Conservation (phyloP, 2,329 filamentous ascomycete genomes). For the Penicillium sp. region DNA sequence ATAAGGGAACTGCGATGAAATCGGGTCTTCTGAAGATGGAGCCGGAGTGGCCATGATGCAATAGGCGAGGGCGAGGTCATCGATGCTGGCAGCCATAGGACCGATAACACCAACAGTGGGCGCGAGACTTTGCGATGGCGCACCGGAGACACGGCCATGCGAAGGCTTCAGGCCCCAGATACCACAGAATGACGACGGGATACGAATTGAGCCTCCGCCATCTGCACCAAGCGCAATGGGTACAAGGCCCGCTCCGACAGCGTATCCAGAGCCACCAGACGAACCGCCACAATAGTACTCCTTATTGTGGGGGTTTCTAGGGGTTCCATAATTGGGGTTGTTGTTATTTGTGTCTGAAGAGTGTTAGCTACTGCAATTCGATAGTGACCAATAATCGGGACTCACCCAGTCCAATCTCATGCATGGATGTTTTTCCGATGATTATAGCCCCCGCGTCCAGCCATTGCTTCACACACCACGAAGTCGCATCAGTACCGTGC, state of each 20-base stretch:
- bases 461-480: slow-evolving; percentile 69
- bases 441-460: slow-evolving; percentile 72
- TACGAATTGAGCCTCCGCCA: slow-evolving; percentile 71
- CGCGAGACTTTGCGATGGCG: slow-evolving; percentile 58
- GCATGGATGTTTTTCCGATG: slow-evolving; percentile 75
- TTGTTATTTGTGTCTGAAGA: slow-evolving; percentile 71
- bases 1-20: slow-evolving; percentile 60
- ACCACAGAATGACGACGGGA: slow-evolving; percentile 73
- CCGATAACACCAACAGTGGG: slow-evolving; percentile 66
- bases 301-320: slow-evolving; percentile 72
- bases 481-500: slow-evolving; percentile 52
- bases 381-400: neutral
- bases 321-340: slow-evolving; percentile 71
- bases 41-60: slow-evolving; percentile 73
- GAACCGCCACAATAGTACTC: slow-evolving; percentile 78
- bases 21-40: slow-evolving; percentile 51
- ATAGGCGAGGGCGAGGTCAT: slow-evolving; percentile 80
- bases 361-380: neutral
- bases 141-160: slow-evolving; percentile 64
- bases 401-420: slow-evolving; percentile 69
- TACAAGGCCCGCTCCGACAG: slow-evolving; percentile 66
- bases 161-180: slow-evolving; percentile 78
- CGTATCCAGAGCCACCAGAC: slow-evolving; percentile 72
- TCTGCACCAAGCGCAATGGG: slow-evolving; percentile 72
- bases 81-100: slow-evolving; percentile 71